Evolutionary conservation across 192 early-diverging fungal species (phyloP), one percentile per base, ranked within the genome.

Genomic region (Coemansia sp.): DNA sequence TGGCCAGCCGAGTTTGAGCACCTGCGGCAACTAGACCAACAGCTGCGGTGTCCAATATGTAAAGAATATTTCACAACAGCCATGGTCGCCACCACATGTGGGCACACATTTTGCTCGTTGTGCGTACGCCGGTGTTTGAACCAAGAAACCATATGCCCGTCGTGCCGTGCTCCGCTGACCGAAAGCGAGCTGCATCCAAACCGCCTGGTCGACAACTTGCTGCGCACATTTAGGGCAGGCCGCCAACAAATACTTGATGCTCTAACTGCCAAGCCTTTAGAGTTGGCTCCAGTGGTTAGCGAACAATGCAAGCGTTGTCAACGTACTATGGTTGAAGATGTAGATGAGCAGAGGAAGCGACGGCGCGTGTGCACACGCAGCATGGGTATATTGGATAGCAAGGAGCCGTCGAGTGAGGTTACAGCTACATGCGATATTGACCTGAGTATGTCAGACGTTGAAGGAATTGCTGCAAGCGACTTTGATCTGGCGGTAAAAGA

Each of bases 31-130:
- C 70, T 91, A 5, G 91, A 93, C 65, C 82, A 87, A 19, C 79
- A 86, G 19, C 71, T 91, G 23, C 83, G 91, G 9, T 93, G 91
- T 61, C 84, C 88, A 0, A 88, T 93, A 23, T 93, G 91, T 69
- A 91, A 91, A 67, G 91, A 92, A 53, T 81, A 85, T 48, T 84
- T 86, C 35, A 52, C 75, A 21, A 86, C 86, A 4, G 72, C 88
- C 54, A 81, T 89, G 73, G 83, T 85, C 5, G 58, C 86, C 3
- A 50, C 83, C 11, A 65, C 61, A n/a, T 93, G 91, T 67, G 76
- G 72, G 1, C 91, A 93, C 66, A 88, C 88, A 11, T 93, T 93
- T 62, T 93, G 91, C 65, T 89, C 91, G 14, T 78, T 86, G 14
- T 93, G 91, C 59, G 84, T 91, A 7, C 85, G 91, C 0, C 74